These are phyloP conservation scores for Macrophomina phaseolina DNA, from an alignment of 2,329 filamentous ascomycete species.

Conservation along the genomic window DNA sequence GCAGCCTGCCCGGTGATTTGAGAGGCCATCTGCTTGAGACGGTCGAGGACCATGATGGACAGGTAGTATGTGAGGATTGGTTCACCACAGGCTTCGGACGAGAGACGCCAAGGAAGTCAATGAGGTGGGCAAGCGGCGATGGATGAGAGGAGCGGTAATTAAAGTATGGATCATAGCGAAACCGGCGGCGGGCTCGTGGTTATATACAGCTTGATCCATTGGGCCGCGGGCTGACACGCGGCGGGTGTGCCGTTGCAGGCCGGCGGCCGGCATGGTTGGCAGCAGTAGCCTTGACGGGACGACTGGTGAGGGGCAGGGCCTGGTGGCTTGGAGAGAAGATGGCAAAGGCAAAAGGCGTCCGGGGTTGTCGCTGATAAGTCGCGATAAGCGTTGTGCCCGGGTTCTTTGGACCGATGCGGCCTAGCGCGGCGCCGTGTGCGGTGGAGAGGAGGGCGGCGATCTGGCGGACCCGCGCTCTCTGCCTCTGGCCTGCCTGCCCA, in stretches of 20 bases:
- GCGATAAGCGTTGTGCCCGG: slow-evolving; percentile 22
- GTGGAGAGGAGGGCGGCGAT: slow-evolving; percentile 11
- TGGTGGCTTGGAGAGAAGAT: background rate
- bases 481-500: background rate
- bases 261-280: slow-evolving; percentile 5
- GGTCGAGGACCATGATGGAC: slow-evolving; percentile 63
- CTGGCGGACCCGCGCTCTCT: background rate
- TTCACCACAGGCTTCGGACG: slow-evolving; percentile 2
- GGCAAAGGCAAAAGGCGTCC: slow-evolving; percentile 1
- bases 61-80: background rate
- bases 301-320: slow-evolving; percentile 19
- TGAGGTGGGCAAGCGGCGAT: background rate
- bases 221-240: background rate
- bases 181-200: slow-evolving; percentile 3
- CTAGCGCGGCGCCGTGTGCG: slow-evolving; percentile 17
- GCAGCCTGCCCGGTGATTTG: slow-evolving; percentile 63
- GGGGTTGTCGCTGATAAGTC: slow-evolving; percentile 12
- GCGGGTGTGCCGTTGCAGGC: slow-evolving; percentile 3
- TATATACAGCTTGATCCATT: slow-evolving; percentile 11
- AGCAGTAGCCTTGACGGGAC: background rate
- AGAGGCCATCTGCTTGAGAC: slow-evolving; percentile 67
- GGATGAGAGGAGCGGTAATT: background rate
- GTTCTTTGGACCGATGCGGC: slow-evolving; percentile 11
- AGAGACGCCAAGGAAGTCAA: background rate
- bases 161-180: background rate